Percentiles rank a stretch among this genome's conserved stretches.
Conservation (phyloP, 2,329 filamentous ascomycete species). For the Graphilbum fragrans region DNA sequence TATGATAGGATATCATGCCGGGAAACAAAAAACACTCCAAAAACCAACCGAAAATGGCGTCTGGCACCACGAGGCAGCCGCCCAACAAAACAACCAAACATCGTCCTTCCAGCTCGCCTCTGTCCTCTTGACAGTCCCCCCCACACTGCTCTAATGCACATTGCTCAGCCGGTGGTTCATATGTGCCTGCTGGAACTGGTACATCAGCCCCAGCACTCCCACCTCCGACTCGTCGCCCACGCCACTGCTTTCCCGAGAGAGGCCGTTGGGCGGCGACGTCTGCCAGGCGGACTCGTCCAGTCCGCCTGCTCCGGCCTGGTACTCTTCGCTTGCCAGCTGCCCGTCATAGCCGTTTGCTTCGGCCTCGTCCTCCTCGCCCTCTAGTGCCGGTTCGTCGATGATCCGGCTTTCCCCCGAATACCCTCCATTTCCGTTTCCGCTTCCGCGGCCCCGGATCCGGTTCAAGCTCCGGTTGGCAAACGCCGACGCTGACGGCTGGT, state of each 20-base stretch:
- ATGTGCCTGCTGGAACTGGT: slow-evolving; percentile 46
- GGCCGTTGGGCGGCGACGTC: slow-evolving; percentile 36
- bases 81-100: no score
- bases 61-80: no score
- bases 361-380: slow-evolving; percentile 19
- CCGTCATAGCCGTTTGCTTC: slow-evolving; percentile 47
- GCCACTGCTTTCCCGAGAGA: slow-evolving; percentile 40
- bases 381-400: slow-evolving; percentile 39
- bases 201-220: slow-evolving; percentile 45
- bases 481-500: slow-evolving; percentile 49
- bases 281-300: slow-evolving; percentile 49
- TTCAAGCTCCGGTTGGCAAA: slow-evolving; percentile 33
- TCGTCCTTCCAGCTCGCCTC: no score
- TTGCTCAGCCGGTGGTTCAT: slow-evolving; percentile 28
- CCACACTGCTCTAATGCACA: neutral
- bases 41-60: no score
- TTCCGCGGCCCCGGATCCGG: slow-evolving; percentile 24
- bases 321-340: slow-evolving; percentile 39
- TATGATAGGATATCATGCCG: no score
- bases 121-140: neutral
- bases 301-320: slow-evolving; percentile 34
- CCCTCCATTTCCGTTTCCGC: slow-evolving; percentile 25
- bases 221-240: slow-evolving; percentile 33
- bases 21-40: no score
- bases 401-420: slow-evolving; percentile 37